phyloP scores from a whole-genome alignment of 1,284 basidiomycete genomes.

The Termitomyces sp. region DNA sequence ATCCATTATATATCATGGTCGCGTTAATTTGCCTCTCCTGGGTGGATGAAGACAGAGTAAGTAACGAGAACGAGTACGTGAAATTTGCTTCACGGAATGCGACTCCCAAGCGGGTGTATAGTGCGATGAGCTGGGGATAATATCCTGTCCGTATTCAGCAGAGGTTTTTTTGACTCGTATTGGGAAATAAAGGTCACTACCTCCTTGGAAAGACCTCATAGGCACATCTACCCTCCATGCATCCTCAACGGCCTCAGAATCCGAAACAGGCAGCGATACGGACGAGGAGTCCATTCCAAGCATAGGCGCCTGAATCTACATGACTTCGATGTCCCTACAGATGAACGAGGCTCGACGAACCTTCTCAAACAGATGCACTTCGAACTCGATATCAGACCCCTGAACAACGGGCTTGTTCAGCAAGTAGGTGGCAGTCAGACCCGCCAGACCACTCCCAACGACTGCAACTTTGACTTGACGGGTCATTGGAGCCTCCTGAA shows the following conservation, averaged over 20 bases:
- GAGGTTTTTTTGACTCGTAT: neutral
- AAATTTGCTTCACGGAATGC: slow-evolving; percentile 49
- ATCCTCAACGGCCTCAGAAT: slow-evolving; percentile 11
- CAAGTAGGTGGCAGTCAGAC: slow-evolving; percentile 62
- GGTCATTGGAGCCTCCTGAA: slow-evolving; percentile 24
- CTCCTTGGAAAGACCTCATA: slow-evolving; percentile 77
- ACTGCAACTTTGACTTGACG: slow-evolving; percentile 57
- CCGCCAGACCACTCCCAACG: slow-evolving; percentile 67
- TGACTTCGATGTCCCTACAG: neutral
- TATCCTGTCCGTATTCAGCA: slow-evolving; percentile 43
- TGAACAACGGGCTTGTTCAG: slow-evolving; percentile 30
- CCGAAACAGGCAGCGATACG: slow-evolving; percentile 33
- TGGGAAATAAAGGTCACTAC: slow-evolving; percentile 27
- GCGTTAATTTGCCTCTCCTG: slow-evolving; percentile 32
- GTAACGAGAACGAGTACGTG: slow-evolving; percentile 63
- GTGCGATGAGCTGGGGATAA: slow-evolving; percentile 59
- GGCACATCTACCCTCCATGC: slow-evolving; percentile 63
- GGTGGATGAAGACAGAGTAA: slow-evolving; percentile 24
- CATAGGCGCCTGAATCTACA: slow-evolving; percentile 33
- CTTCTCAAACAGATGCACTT: slow-evolving; percentile 74
- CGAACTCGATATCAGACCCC: slow-evolving; percentile 38
- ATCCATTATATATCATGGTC: slow-evolving; percentile 61
- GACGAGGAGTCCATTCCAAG: slow-evolving; percentile 58
- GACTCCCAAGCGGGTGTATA: slow-evolving; percentile 57
- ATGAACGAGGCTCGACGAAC: slow-evolving; percentile 27